Conservation (phyloP, 768 basidiomycete genomes). For the Podaxis rugospora region DNA sequence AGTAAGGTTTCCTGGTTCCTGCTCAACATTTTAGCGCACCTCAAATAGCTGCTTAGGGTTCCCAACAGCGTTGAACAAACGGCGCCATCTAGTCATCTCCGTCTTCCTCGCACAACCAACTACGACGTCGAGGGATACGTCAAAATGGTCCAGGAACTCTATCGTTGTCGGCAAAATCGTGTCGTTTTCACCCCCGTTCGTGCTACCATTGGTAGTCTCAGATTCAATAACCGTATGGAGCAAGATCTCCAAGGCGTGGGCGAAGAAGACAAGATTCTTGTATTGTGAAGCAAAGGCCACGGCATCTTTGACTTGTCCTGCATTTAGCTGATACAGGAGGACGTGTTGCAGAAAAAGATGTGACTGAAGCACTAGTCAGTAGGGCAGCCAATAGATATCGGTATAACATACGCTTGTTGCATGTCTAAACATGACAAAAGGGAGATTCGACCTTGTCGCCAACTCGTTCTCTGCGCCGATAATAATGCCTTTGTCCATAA, state of each 20-base stretch:
- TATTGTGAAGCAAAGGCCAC: conserved; percentile 85
- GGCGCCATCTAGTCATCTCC: conserved; percentile 86
- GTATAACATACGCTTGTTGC: conserved; percentile 69
- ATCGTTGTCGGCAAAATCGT: conserved; percentile 62
- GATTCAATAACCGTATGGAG: conserved; percentile 92
- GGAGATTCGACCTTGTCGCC: conserved; percentile 65
- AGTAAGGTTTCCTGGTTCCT: not conserved
- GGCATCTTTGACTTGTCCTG: conserved; percentile 63
- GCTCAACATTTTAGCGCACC: conserved; percentile 32
- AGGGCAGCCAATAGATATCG: not conserved
- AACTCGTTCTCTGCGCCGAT: conserved; percentile 93
- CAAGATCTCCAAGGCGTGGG: conserved; percentile 91
- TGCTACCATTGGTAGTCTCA: conserved; percentile 44
- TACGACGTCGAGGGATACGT: conserved; percentile 86
- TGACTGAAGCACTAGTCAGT: conserved; percentile 47
- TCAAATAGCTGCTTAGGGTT: conserved; percentile 90
- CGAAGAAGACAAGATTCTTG: conserved; percentile 84
- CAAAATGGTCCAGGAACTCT: conserved; percentile 94
- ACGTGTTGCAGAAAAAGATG: conserved; percentile 94
- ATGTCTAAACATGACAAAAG: conserved; percentile 90
- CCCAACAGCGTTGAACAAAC: conserved; percentile 86
- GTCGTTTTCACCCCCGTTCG: conserved; percentile 27
- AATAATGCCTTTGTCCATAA: conserved; percentile 99
- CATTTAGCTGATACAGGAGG: conserved; percentile 75
- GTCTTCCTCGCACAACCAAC: conserved; percentile 96